Base-by-base conservation (phyloP, 2,329 filamentous ascomycete species). In the Verticillium nubilum region DNA sequence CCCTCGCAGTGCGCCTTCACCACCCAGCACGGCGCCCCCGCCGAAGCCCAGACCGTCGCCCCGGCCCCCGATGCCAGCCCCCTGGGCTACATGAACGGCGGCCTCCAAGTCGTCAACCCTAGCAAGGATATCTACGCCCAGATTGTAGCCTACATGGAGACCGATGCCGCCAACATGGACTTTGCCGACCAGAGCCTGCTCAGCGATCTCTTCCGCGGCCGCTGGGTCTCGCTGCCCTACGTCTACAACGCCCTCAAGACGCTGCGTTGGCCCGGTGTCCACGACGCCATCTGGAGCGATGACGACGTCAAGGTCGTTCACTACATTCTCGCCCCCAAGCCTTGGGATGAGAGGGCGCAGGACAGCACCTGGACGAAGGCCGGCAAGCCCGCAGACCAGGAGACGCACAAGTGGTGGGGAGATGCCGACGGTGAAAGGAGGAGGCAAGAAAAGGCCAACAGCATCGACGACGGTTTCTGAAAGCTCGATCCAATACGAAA, bases 171-270 rank as follows among this genome's bases (percentile, higher is more conserved):
- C 27, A 70, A 73, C 63, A 79, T 84, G 73, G 78, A 80, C 63
- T 87, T 87, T 63, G 79, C 84, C 29, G 85, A 87, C 67, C 85
- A 87, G 73, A 79, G 76, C 31, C 74, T 87, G 54, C 76, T 87
- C 23, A 79, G 80, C 3, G 79, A 82, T 55, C 70, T 86, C 25
- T 87, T 82, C 72, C 70, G 70, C 12, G 79, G 76, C 33, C 75
- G 82, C 33, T 87, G 85, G 85, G 79, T 83, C 13, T 69, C 80
- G 5, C 73, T 87, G 65, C 83, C 84, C 1, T 87, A 86, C 65
- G 73, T 80, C 15, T 87, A 86, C 69, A 87, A 87, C 64, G 85
- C 83, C 10, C 77, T 87, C 62, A 86, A 87, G 78, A 86, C 85
- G 17, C 62, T 87, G 74, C 73, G 82, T 17, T 78, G 78, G 74